Conservation (phyloP, 495 filamentous ascomycete species). For the Hyaloscypha bicolor region DNA sequence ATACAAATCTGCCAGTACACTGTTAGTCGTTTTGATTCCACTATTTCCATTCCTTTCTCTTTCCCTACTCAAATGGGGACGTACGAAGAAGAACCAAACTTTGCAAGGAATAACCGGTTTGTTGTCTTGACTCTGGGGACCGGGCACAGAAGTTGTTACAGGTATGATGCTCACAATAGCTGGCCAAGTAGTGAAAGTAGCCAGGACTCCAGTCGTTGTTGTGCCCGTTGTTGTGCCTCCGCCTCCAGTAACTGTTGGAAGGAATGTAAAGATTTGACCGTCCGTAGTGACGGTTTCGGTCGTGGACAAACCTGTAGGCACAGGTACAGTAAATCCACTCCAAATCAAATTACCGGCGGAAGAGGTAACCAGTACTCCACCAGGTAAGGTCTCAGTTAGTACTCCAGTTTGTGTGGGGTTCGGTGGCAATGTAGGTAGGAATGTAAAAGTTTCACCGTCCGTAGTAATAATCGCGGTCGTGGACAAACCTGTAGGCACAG, state of each 20-base stretch:
- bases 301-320: neutral
- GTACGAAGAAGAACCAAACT: neutral
- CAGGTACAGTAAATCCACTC: neutral
- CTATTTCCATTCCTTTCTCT: neutral
- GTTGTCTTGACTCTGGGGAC: neutral
- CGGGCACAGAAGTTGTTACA: neutral
- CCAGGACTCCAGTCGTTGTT: neutral
- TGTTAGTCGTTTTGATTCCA: neutral
- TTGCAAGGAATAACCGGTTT: constrained; percentile 1
- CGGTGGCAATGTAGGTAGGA: neutral
- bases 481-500: neutral
- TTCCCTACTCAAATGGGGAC: neutral
- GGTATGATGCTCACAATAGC: neutral
- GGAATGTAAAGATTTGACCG: neutral
- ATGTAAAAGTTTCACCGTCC: neutral
- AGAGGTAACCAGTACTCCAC: neutral
- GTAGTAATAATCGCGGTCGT: neutral
- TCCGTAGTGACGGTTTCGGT: neutral
- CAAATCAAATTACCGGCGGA: neutral
- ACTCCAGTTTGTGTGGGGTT: neutral
- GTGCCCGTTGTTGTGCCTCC: neutral
- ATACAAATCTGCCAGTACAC: neutral
- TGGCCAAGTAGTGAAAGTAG: neutral
- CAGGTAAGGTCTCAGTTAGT: neutral
- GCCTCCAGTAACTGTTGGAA: neutral